phyloP scores from a whole-genome alignment of 495 filamentous ascomycete genomes.

The Lepraria neglecta region DNA sequence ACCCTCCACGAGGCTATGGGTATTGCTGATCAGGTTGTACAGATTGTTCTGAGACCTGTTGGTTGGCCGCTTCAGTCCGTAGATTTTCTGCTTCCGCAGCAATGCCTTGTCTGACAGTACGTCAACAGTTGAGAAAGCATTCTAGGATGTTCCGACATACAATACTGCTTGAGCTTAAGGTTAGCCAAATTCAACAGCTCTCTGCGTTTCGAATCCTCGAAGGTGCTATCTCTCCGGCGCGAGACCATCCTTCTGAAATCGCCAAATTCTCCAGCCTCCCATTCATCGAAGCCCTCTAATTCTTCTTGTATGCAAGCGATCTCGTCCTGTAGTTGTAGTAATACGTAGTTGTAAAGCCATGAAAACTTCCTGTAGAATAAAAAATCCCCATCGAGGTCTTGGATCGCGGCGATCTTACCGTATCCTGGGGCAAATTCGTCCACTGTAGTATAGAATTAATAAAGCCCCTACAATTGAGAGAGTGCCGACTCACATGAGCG shows the following conservation, averaged over 20 bases:
- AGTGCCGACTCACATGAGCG: constrained; percentile 4
- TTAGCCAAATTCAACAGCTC: not conserved
- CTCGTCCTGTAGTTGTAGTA: constrained; percentile 34
- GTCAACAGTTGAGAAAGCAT: not conserved
- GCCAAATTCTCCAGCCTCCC: not conserved
- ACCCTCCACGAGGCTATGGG: constrained; percentile 8
- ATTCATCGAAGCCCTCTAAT: not conserved
- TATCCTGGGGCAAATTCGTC: constrained; percentile 25
- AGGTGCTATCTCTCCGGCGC: not conserved
- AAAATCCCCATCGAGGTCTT: constrained; percentile 28
- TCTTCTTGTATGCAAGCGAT: not conserved
- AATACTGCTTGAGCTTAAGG: not conserved
- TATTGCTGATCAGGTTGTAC: constrained; percentile 17
- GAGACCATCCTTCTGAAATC: not conserved
- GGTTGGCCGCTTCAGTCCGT: constrained; percentile 16
- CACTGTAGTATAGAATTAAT: not conserved
- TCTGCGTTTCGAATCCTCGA: not conserved
- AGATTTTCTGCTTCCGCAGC: constrained; percentile 14
- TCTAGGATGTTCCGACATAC: not conserved
- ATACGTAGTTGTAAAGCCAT: constrained; percentile 31
- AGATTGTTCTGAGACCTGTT: constrained; percentile 16
- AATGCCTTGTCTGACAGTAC: constrained; percentile 16
- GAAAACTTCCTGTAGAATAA: constrained; percentile 34
- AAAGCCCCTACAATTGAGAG: not conserved
- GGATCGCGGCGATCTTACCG: constrained; percentile 31